Base-by-base conservation (phyloP, 2,329 filamentous ascomycete species). In the Aspergillus alliaceus region DNA sequence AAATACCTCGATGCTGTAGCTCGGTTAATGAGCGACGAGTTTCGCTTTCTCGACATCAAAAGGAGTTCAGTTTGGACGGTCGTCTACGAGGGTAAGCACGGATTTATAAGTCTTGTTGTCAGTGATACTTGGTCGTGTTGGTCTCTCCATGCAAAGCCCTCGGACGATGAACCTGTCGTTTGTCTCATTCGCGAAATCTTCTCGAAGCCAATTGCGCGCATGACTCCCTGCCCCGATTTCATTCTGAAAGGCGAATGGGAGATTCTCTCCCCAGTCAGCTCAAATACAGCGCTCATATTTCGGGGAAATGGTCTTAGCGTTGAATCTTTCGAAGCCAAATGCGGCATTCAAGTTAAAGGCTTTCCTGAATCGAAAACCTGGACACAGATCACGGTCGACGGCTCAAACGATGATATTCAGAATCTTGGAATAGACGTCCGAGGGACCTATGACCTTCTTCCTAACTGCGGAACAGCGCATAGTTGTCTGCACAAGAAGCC, bases 391-490 rank as follows among this genome's bases (percentile, higher is more conserved):
- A 56, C 69, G 1, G 67, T 87, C 24, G 53, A 66, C 6, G 66
- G 74, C 18, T 53, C 61, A 2, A 62, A 73, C 14, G 58, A 71
- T 2, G 63, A 70, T 14, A 60, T 68, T 4, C 49, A 62, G 32
- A 59, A 62, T 15, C 65, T 76, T 7, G 72, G 73, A 22, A 47
- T 63, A 1, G 71, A 80, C 51, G 66, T 87, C 11, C 67, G 66
- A 2, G 86, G 86, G 2, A 66, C 66, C 0, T 89, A 86, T 61
- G 61, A 74, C 6, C 72, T 80, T 9, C 71, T 85, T 1, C 79
- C 77, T 11, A 70, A 82, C 6, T 89, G 86, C 63, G 86, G 84
- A 5, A 86, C 82, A 4, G 80, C 86, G 0, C 78, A 72, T 22
- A 75, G 78, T 15, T 80, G 80, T 53, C 68, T 88, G 22, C 86